Conservation (phyloP, 345 rosid species). For the Syzygium oleosum region DNA sequence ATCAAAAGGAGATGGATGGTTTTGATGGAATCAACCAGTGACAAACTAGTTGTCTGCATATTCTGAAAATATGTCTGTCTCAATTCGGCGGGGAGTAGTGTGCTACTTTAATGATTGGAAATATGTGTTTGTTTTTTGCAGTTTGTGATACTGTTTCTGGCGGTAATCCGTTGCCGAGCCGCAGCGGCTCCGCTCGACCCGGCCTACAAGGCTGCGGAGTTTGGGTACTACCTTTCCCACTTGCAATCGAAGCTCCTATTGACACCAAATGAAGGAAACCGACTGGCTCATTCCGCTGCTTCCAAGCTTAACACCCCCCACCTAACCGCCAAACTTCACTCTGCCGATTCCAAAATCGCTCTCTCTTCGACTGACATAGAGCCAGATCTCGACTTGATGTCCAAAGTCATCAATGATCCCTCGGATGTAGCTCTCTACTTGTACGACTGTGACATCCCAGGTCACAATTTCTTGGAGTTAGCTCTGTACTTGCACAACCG, state of each 20-base stretch:
- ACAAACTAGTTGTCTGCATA: background rate
- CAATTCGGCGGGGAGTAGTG: background rate
- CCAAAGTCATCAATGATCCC: slow-evolving; percentile 33
- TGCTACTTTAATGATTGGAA: background rate
- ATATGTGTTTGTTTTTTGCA: slow-evolving; percentile 6
- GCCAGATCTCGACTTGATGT: slow-evolving; percentile 5
- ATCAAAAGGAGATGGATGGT: background rate
- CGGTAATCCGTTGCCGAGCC: slow-evolving; percentile 52
- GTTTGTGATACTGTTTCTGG: slow-evolving; percentile 65
- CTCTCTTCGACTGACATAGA: slow-evolving; percentile 11
- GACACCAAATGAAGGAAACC: slow-evolving; percentile 25
- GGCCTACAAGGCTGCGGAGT: slow-evolving; percentile 56
- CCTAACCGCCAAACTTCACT: slow-evolving; percentile 26
- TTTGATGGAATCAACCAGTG: background rate
- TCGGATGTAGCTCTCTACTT: slow-evolving; percentile 55
- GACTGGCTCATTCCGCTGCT: slow-evolving; percentile 39
- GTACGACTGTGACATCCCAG: slow-evolving; percentile 63
- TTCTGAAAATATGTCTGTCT: background rate
- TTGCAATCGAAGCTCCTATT: slow-evolving; percentile 50
- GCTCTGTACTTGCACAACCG: slow-evolving; percentile 62
- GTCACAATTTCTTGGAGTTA: background rate
- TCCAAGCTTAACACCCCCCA: slow-evolving; percentile 36
- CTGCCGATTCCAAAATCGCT: slow-evolving; percentile 10
- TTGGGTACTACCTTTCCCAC: slow-evolving; percentile 55
- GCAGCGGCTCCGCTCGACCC: slow-evolving; percentile 49